These are phyloP conservation scores for Pleurotus giganteus DNA, from an alignment of 768 basidiomycete genomes.

Conservation along the genomic window DNA sequence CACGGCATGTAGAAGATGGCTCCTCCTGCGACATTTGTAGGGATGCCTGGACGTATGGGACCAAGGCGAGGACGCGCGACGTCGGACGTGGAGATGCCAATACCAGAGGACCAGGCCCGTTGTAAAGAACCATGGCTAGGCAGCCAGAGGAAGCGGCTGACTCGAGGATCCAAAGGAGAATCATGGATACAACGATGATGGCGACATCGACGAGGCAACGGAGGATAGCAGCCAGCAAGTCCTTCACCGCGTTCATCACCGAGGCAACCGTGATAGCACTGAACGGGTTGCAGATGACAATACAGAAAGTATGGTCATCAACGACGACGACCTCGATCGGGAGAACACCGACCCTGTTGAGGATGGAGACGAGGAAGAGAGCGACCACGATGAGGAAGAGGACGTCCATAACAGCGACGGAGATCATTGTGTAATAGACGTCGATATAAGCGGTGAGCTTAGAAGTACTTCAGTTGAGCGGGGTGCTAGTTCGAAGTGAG, in stretches of 20 bases:
- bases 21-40: too few species aligned
- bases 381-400: neutral
- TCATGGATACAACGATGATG: neutral
- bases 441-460: neutral
- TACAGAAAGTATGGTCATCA: neutral
- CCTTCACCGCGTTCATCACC: neutral
- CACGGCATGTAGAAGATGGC: neutral
- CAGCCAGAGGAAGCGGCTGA: neutral
- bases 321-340: neutral
- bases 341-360: neutral
- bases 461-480: slow-evolving; percentile 1
- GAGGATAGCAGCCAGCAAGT: neutral
- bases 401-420: neutral
- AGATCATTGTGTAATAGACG: neutral
- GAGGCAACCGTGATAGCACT: neutral
- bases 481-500: slow-evolving; percentile 2
- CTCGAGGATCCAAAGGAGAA: neutral
- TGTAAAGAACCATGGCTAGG: neutral
- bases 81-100: neutral
- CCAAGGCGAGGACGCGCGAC: neutral
- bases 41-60: too few species aligned
- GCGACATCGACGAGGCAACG: neutral
- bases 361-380: neutral
- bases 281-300: neutral
- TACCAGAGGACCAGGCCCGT: neutral